These are phyloP conservation scores for Wakefieldia striispora DNA, from an alignment of 768 basidiomycete genomes.

Conservation along the genomic window DNA sequence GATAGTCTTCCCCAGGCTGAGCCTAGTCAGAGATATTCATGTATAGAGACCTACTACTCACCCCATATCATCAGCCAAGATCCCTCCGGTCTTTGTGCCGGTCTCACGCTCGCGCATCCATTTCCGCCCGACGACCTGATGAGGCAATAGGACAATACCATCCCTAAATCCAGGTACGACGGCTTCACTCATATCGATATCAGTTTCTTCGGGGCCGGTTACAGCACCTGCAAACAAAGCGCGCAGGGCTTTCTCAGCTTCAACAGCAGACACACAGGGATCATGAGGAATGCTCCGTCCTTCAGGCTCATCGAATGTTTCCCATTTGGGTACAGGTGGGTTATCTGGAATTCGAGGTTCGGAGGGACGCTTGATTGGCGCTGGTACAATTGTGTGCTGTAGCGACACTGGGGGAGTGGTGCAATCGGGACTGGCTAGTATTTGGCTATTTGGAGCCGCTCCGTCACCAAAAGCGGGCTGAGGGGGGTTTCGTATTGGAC, in stretches of 20 bases:
- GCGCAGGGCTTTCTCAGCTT: constrained; percentile 75
- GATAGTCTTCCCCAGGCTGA: constrained; percentile 83
- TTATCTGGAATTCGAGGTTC: constrained; percentile 19
- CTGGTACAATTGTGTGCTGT: constrained; percentile 27
- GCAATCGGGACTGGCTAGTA: constrained; percentile 25
- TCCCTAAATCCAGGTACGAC: constrained; percentile 76
- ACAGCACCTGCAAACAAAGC: constrained; percentile 71
- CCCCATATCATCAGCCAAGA: constrained; percentile 93
- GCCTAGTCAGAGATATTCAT: constrained; percentile 4
- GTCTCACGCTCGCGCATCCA: constrained; percentile 90
- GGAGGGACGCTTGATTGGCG: constrained; percentile 30
- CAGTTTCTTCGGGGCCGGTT: constrained; percentile 46
- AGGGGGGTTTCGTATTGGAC: constrained; percentile 2
- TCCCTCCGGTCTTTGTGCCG: constrained; percentile 79
- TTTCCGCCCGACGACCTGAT: constrained; percentile 79
- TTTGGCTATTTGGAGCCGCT: constrained; percentile 33
- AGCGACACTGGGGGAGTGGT: constrained; percentile 10
- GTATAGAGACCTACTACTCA: constrained; percentile 26
- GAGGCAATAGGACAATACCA: constrained; percentile 70
- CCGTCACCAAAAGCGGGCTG: neutral
- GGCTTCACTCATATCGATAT: constrained; percentile 61
- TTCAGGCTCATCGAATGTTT: constrained; percentile 31
- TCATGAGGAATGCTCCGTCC: constrained; percentile 26
- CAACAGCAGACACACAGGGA: constrained; percentile 40
- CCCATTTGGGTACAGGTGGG: constrained; percentile 20